Percentiles rank a stretch among this genome's conserved stretches.
These are phyloP conservation scores for Suhomyces kunorum DNA, from an alignment of 1,139 yeast species.

Conservation along the genomic window DNA sequence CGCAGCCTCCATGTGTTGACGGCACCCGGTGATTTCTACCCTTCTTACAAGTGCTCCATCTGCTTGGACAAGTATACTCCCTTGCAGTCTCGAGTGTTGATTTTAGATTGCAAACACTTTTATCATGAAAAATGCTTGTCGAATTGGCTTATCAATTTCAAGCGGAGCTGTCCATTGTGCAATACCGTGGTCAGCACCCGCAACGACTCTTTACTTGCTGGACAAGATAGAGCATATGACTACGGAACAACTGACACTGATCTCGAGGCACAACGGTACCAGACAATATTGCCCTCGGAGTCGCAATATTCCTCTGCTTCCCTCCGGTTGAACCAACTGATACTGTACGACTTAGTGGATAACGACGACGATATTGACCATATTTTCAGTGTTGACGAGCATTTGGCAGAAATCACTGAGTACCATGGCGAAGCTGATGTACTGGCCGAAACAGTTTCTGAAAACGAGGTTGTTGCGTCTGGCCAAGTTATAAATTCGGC, in stretches of 20 bases:
- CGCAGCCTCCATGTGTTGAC: conserved; percentile 26
- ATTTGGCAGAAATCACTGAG: not conserved
- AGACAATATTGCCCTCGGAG: not conserved
- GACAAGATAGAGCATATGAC: conserved; percentile 17
- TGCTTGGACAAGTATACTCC: conserved; percentile 46
- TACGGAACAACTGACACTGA: conserved; percentile 11
- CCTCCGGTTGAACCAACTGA: not conserved
- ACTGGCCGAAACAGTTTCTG: not conserved
- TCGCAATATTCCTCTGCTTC: not conserved
- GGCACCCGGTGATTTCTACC: conserved; percentile 40
- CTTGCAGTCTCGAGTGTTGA: conserved; percentile 39
- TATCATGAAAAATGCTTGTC: conserved; percentile 48
- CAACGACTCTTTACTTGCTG: conserved; percentile 20
- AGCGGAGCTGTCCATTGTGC: conserved; percentile 49
- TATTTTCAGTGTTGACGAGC: conserved; percentile 6
- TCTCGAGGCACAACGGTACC: conserved; percentile 11
- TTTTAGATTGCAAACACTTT: conserved; percentile 47
- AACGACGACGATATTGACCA: conserved; percentile 5
- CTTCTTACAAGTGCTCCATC: conserved; percentile 48
- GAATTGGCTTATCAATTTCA: conserved; percentile 49
- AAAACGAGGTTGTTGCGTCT: not conserved
- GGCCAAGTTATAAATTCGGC: not conserved
- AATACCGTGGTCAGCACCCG: conserved; percentile 24
- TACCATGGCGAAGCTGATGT: not conserved
- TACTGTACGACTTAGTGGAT: not conserved